Evolutionary conservation across 345 rosid genomes (phyloP).

Genomic region (Alliaria petiolata): DNA sequence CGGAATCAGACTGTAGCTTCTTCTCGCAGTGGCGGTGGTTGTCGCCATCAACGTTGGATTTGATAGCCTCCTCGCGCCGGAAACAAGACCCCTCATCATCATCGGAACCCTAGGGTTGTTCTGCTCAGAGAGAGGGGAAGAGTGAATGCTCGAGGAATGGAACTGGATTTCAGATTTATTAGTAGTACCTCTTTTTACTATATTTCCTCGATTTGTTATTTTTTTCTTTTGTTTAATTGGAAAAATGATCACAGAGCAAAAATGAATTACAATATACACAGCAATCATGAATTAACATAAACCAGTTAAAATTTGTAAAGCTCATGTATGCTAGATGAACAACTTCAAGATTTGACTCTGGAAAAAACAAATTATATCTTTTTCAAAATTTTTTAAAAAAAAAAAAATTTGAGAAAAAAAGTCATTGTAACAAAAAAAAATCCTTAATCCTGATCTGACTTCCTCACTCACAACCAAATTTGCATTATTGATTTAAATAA

Average conservation of each 20-base stretch:
- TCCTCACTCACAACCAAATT: not conserved
- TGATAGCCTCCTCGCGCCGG: constrained; percentile 26
- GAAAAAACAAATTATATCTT: too few relatives aligned
- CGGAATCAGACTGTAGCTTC: constrained; percentile 71
- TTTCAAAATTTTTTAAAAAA: too few relatives aligned
- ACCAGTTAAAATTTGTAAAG: too few relatives aligned
- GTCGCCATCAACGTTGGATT: constrained; percentile 5
- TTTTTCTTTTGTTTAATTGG: too few relatives aligned
- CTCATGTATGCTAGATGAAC: too few relatives aligned
- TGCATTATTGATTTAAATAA: not conserved
- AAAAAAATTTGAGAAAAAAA: not conserved
- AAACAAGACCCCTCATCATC: constrained; percentile 32
- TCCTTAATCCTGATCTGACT: not conserved
- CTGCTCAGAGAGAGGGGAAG: not conserved
- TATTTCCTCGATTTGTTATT: too few relatives aligned
- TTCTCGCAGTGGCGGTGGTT: constrained; percentile 18
- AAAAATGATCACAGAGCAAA: too few relatives aligned
- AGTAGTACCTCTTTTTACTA: too few relatives aligned
- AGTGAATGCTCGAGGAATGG: constrained; percentile 8
- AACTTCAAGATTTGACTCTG: too few relatives aligned
- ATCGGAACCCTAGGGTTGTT: constrained; percentile 14
- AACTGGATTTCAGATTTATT: constrained; percentile 25
- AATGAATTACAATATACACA: too few relatives aligned
- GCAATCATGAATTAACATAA: too few relatives aligned
- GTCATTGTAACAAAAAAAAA: not conserved